These are phyloP conservation scores for Aquilaria yunnanensis DNA, from an alignment of 345 rosid species.

Conservation along the genomic window DNA sequence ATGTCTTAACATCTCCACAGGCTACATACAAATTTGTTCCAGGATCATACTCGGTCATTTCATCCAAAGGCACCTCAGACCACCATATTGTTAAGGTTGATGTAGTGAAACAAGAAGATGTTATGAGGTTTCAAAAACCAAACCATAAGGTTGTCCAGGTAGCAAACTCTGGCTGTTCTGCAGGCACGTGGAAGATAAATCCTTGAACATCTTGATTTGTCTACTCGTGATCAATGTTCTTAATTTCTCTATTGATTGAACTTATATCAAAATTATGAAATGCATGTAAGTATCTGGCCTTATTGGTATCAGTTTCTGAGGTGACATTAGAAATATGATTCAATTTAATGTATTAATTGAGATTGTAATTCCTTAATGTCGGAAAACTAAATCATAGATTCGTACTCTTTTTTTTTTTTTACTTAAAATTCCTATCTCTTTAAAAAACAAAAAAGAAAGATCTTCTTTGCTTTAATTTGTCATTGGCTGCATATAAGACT, in stretches of 20 bases:
- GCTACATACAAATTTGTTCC: slow-evolving; percentile 63
- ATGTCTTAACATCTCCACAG: slow-evolving; percentile 57
- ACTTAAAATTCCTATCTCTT: no score
- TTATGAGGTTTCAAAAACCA: slow-evolving; percentile 20
- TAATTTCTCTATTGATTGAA: background rate
- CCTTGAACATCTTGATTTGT: slow-evolving; percentile 10
- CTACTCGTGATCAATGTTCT: background rate
- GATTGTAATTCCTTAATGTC: background rate
- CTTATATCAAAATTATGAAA: background rate
- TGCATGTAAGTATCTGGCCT: no score
- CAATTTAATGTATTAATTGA: background rate
- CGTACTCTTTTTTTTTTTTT: no score
- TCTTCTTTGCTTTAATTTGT: no score
- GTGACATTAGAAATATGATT: no score
- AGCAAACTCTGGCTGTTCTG: slow-evolving; percentile 30
- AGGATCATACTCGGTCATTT: slow-evolving; percentile 71
- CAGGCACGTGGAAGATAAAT: slow-evolving; percentile 32
- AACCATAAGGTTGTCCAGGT: slow-evolving; percentile 31
- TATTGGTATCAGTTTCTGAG: no score
- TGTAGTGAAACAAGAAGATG: slow-evolving; percentile 33
- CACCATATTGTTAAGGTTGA: slow-evolving; percentile 92
- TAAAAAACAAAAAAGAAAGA: no score
- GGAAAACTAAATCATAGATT: no score
- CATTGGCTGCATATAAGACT: no score
- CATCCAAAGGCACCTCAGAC: slow-evolving; percentile 91